phyloP scores from a whole-genome alignment of 495 filamentous ascomycete species.

The Chaetomium cochliodes region DNA sequence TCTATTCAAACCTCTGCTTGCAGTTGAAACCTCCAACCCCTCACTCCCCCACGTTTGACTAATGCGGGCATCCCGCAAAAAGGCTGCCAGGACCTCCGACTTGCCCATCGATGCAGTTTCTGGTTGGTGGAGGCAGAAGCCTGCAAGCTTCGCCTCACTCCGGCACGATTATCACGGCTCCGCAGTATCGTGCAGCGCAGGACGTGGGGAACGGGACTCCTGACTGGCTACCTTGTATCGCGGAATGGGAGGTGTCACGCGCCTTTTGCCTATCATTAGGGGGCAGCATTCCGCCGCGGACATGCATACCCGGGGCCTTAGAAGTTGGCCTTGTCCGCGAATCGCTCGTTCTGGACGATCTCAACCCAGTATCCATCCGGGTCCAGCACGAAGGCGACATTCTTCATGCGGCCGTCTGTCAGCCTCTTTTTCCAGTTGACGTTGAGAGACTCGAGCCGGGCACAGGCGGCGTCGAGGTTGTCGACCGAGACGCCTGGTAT shows the following conservation, averaged over 20 bases:
- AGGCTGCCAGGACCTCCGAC: slow-evolving; percentile 4
- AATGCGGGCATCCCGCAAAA: slow-evolving; percentile 36
- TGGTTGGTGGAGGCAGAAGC: slow-evolving; percentile 15
- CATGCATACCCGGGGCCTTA: slow-evolving; percentile 26
- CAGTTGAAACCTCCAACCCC: slow-evolving; percentile 23
- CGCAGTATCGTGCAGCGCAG: slow-evolving; percentile 5
- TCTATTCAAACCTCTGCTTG: slow-evolving; percentile 12
- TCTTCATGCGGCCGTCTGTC: slow-evolving; percentile 88
- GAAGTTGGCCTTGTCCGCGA: slow-evolving; percentile 54
- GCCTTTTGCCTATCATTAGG: background rate
- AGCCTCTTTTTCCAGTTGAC: slow-evolving; percentile 94
- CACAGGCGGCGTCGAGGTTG: slow-evolving; percentile 79
- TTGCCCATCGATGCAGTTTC: slow-evolving; percentile 9
- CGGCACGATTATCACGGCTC: background rate
- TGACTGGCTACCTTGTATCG: slow-evolving; percentile 6
- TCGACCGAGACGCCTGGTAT: slow-evolving; percentile 76
- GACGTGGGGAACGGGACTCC: slow-evolving; percentile 9
- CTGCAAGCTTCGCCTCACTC: slow-evolving; percentile 8
- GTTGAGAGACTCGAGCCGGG: slow-evolving; percentile 74
- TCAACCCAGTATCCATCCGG: slow-evolving; percentile 94
- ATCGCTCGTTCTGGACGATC: slow-evolving; percentile 71
- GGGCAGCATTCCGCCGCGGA: background rate
- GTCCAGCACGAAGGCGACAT: slow-evolving; percentile 90
- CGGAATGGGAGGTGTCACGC: slow-evolving; percentile 10
- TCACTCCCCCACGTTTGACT: slow-evolving; percentile 42